A percentile compares a stretch with the other conserved stretches of the same genome.
Evolutionary conservation across 2,329 filamentous ascomycete genomes (phyloP).

Genomic region (Onygenales sp.): DNA sequence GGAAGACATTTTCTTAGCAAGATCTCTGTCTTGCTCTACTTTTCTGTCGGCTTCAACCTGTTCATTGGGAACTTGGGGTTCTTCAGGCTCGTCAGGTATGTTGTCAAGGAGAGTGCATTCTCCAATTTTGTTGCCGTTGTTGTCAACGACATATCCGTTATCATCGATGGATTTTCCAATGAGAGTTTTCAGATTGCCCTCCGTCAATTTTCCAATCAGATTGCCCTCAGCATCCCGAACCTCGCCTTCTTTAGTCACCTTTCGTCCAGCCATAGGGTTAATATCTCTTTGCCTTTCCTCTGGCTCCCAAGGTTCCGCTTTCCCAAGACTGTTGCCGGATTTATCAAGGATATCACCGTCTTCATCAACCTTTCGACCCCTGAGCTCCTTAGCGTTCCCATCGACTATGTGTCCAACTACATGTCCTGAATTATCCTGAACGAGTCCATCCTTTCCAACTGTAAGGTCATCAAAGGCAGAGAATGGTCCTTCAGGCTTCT

Average conservation of each 20-base stretch:
- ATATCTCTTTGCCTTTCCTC: constrained; percentile 45
- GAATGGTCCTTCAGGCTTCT: constrained; percentile 47
- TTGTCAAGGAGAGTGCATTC: constrained; percentile 55
- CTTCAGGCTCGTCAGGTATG: constrained; percentile 29
- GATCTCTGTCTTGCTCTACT: constrained; percentile 59
- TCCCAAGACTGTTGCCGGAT: constrained; percentile 57
- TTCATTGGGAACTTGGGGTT: constrained; percentile 28
- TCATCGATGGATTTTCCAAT: constrained; percentile 37
- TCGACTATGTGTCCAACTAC: constrained; percentile 52
- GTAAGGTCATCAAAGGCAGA: constrained; percentile 49
- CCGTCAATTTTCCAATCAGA: constrained; percentile 36
- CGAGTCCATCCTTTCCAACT: constrained; percentile 49
- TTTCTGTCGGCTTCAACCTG: constrained; percentile 49
- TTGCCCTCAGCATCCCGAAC: constrained; percentile 37
- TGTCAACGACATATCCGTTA: constrained; percentile 47
- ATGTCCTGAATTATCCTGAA: constrained; percentile 43
- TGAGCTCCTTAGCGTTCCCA: constrained; percentile 54
- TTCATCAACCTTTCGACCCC: constrained; percentile 56
- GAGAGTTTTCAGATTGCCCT: constrained; percentile 33
- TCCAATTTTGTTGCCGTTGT: constrained; percentile 54
- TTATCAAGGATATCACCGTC: constrained; percentile 62
- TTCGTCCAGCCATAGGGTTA: constrained; percentile 49
- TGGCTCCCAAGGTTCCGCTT: constrained; percentile 59
- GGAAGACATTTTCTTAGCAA: constrained; percentile 64
- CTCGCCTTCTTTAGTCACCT: constrained; percentile 44